phyloP scores from a whole-genome alignment of 768 basidiomycete genomes.

The Boletus patriciae region DNA sequence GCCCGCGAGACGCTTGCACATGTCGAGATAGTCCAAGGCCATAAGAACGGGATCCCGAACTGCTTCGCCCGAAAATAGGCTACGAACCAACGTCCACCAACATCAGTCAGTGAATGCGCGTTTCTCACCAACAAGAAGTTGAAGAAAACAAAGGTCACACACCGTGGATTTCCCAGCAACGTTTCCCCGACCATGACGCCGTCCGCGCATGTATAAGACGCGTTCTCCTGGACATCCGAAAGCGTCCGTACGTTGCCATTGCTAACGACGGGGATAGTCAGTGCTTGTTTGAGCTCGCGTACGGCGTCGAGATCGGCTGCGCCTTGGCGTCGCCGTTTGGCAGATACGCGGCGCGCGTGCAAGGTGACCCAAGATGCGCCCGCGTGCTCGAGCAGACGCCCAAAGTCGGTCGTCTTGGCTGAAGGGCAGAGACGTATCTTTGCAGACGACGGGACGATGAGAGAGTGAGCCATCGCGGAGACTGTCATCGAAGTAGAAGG shows the following conservation, averaged over 20 bases:
- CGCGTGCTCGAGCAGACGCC: conserved; percentile 56
- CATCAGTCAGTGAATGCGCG: too few relatives aligned
- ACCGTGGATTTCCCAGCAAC: conserved; percentile 77
- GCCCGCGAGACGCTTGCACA: conserved; percentile 54
- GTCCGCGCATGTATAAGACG: conserved; percentile 58
- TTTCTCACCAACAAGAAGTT: neutral
- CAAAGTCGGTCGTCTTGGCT: conserved; percentile 54
- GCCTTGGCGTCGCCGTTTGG: conserved; percentile 68
- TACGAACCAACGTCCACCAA: conserved; percentile 24
- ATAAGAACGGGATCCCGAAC: conserved; percentile 65
- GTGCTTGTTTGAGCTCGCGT: conserved; percentile 49
- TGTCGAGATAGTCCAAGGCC: conserved; percentile 65
- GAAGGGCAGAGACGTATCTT: conserved; percentile 63
- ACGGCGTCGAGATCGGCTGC: conserved; percentile 66
- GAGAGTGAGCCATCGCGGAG: conserved; percentile 59
- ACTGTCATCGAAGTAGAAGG: conserved; percentile 40
- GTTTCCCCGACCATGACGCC: conserved; percentile 83
- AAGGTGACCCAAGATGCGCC: conserved; percentile 72
- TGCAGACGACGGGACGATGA: conserved; percentile 62
- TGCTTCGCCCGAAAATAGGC: conserved; percentile 53
- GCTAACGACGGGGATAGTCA: conserved; percentile 63
- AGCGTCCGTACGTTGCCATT: conserved; percentile 75
- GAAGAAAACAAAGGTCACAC: conserved; percentile 14
- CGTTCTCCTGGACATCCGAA: conserved; percentile 56
- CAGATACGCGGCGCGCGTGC: conserved; percentile 72